Evolutionary conservation across 345 rosid species (phyloP).

Genomic region (Cardiospermum halicacabum): DNA sequence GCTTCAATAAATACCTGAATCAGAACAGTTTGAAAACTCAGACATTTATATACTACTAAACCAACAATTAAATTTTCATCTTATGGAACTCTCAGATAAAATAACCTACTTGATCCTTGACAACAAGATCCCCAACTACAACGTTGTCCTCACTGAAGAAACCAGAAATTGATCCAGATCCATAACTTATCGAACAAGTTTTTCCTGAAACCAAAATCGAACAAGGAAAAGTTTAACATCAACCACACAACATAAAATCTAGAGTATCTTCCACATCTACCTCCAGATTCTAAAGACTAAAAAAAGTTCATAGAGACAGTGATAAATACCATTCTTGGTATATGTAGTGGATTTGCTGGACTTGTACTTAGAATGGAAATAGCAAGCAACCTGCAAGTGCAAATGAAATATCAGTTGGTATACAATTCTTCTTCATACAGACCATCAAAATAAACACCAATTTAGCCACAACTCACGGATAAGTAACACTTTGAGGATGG

Average conservation of each 20-base stretch:
- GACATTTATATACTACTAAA: background rate
- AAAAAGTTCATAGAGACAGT: background rate
- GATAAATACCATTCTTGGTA: constrained; percentile 37
- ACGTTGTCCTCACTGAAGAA: constrained; percentile 74
- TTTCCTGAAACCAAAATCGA: constrained; percentile 41
- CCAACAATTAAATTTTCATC: background rate
- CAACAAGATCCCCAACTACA: constrained; percentile 55
- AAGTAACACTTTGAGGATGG: constrained; percentile 73
- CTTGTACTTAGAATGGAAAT: constrained; percentile 66
- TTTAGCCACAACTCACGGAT: constrained; percentile 44
- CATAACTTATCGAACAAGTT: constrained; percentile 51
- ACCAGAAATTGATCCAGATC: constrained; percentile 71
- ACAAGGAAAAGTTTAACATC: constrained; percentile 1
- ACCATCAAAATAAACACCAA: background rate
- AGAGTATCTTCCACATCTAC: background rate
- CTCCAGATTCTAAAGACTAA: background rate
- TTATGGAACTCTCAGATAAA: background rate
- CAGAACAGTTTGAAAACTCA: background rate
- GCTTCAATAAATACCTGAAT: constrained; percentile 70
- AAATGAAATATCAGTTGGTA: background rate
- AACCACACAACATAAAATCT: background rate
- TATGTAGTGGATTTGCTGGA: constrained; percentile 60
- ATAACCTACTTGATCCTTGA: constrained; percentile 55
- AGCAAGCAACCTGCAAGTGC: constrained; percentile 61
- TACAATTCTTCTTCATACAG: background rate